Percentiles rank a stretch among this genome's conserved stretches.
phyloP scores from a whole-genome alignment of 2,329 filamentous ascomycete species.

The Coniella vitis region DNA sequence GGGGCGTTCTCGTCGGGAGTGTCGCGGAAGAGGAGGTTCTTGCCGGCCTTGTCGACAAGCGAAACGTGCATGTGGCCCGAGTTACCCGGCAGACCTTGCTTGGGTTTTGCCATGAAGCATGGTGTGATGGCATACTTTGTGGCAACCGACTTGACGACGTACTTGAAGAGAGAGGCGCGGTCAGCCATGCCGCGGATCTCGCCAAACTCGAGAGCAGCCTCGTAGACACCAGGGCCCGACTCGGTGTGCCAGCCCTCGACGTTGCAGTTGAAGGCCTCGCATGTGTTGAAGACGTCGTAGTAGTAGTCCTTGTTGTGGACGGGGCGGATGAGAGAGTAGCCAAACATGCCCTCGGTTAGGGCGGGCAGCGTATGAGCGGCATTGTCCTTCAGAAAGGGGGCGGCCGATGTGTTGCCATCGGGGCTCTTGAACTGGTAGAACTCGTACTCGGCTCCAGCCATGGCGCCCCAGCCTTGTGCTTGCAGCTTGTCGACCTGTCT shows the following conservation, averaged over 20 bases:
- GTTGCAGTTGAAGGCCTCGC: conserved; percentile 67
- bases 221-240: conserved; percentile 88
- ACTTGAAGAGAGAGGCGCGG: conserved; percentile 87
- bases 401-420: conserved; percentile 58
- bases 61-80: conserved; percentile 95
- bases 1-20: conserved; percentile 62
- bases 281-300: conserved; percentile 79
- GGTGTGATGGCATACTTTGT: conserved; percentile 86
- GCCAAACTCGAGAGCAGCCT: conserved; percentile 87
- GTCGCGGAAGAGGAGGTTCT: conserved; percentile 76
- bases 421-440: conserved; percentile 87
- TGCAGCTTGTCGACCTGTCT: conserved; percentile 61
- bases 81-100: conserved; percentile 85
- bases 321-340: conserved; percentile 81
- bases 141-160: conserved; percentile 83
- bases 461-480: conserved; percentile 65
- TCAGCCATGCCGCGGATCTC: conserved; percentile 89
- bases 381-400: conserved; percentile 67
- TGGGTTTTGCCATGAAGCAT: conserved; percentile 98
- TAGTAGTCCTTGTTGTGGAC: conserved; percentile 90
- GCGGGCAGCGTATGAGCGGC: conserved; percentile 66
- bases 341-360: conserved; percentile 91
- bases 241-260: conserved; percentile 97
- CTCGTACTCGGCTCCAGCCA: conserved; percentile 93
- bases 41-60: conserved; percentile 69